Percentiles rank a stretch among this genome's conserved stretches.
Conservation (phyloP, 306 rosid genomes). For the Prinsepia uniflora region DNA sequence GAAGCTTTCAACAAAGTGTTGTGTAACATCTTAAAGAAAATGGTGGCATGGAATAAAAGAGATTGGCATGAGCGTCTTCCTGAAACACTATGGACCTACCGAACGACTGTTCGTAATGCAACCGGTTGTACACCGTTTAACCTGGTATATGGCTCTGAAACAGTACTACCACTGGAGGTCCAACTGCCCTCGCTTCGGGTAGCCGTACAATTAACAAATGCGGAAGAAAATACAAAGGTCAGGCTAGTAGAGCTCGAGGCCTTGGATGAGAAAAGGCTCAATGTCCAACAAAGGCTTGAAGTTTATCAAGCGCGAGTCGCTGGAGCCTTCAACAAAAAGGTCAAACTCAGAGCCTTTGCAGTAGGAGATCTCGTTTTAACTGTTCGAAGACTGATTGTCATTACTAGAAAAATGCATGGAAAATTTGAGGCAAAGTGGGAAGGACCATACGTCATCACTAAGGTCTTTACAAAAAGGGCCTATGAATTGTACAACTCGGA, state of each 20-base stretch:
- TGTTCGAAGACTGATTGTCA: too few relatives aligned
- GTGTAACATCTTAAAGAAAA: neutral
- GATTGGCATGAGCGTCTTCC: neutral
- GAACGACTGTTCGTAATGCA: neutral
- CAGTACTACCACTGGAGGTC: neutral
- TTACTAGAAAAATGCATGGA: too few relatives aligned
- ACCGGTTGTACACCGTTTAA: constrained; percentile 1
- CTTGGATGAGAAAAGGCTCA: neutral
- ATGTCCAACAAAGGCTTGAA: neutral
- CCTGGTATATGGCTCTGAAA: neutral
- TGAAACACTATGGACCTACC: neutral
- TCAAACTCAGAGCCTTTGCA: too few relatives aligned
- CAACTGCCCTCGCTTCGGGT: neutral
- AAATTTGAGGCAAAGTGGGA: too few relatives aligned
- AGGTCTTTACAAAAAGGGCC: too few relatives aligned
- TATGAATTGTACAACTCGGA: too few relatives aligned
- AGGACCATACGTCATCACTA: too few relatives aligned
- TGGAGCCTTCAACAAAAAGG: too few relatives aligned
- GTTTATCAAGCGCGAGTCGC: too few relatives aligned
- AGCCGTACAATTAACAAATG: neutral
- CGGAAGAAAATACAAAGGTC: neutral
- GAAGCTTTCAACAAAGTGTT: neutral
- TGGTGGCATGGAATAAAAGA: neutral
- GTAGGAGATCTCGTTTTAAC: too few relatives aligned
- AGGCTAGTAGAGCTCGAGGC: neutral